These are phyloP conservation scores for Sarcomyxa edulis DNA, from an alignment of 768 basidiomycete genomes.

Conservation along the genomic window DNA sequence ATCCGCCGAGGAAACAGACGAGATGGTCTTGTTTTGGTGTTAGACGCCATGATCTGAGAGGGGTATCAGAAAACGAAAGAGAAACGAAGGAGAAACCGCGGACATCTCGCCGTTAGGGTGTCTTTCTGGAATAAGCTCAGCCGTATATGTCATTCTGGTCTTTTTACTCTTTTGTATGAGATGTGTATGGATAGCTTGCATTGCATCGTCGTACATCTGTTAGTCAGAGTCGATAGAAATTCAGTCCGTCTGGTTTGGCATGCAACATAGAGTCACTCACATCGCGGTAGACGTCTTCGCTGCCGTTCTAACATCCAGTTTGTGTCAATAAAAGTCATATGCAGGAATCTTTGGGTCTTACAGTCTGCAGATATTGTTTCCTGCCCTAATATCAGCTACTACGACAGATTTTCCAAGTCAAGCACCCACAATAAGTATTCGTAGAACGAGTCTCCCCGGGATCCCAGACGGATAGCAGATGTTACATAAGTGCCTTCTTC, in stretches of 20 bases:
- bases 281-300: conserved; percentile 72
- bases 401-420: background rate
- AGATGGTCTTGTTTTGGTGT: conserved; percentile 93
- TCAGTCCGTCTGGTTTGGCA: background rate
- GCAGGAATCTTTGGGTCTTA: conserved; percentile 18
- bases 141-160: conserved; percentile 67
- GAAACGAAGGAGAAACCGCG: conserved; percentile 5
- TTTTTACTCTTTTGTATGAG: conserved; percentile 62
- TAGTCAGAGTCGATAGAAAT: background rate
- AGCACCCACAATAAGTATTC: conserved; percentile 73
- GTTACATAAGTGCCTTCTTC: conserved; percentile 40
- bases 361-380: conserved; percentile 83
- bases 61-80: conserved; percentile 1
- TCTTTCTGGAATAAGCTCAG: conserved; percentile 69
- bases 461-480: conserved; percentile 83
- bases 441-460: conserved; percentile 91
- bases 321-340: background rate
- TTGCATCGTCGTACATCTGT: conserved; percentile 90
- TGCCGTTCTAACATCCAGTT: conserved; percentile 44
- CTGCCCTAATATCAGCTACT: conserved; percentile 20
- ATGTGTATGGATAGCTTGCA: conserved; percentile 72
- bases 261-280: conserved; percentile 26
- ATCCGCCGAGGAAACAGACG: conserved; percentile 91
- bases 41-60: conserved; percentile 63
- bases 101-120: conserved; percentile 33